phyloP scores from a whole-genome alignment of 768 basidiomycete genomes.

The Russula abietina region DNA sequence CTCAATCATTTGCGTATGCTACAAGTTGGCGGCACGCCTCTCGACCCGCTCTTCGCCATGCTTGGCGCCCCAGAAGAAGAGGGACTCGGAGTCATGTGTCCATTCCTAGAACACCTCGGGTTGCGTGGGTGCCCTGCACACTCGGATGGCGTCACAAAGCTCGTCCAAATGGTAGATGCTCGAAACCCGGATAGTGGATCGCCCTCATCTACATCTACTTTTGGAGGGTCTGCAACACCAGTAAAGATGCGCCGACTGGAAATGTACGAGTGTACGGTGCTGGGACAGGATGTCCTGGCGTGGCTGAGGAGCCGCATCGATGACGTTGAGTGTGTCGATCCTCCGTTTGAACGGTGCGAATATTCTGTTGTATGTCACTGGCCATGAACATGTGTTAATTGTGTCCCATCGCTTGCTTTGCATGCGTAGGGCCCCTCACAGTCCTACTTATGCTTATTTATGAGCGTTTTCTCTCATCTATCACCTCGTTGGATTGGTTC shows the following conservation, averaged over 20 bases:
- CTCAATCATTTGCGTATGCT: conserved; percentile 53
- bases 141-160: conserved; percentile 56
- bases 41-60: conserved; percentile 56
- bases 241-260: conserved; percentile 52
- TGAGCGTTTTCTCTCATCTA: conserved; percentile 5
- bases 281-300: conserved; percentile 62
- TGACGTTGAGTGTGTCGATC: conserved; percentile 57
- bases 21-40: conserved; percentile 55
- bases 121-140: conserved; percentile 62
- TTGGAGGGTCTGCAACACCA: conserved; percentile 45
- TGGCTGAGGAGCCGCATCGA: conserved; percentile 61
- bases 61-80: conserved; percentile 60
- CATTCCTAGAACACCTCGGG: conserved; percentile 51
- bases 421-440: conserved; percentile 25
- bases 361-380: conserved; percentile 25
- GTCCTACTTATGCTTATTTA: conserved; percentile 28
- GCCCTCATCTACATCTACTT: conserved; percentile 28
- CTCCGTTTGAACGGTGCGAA: conserved; percentile 42
- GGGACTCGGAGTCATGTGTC: conserved; percentile 52
- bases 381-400: conserved; percentile 21
- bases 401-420: conserved; percentile 16
- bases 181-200: conserved; percentile 53
- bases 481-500: background rate
- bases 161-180: conserved; percentile 66
- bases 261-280: conserved; percentile 56